phyloP scores from a whole-genome alignment of 192 early-diverging fungal genomes.

The Pilaira anomala region DNA sequence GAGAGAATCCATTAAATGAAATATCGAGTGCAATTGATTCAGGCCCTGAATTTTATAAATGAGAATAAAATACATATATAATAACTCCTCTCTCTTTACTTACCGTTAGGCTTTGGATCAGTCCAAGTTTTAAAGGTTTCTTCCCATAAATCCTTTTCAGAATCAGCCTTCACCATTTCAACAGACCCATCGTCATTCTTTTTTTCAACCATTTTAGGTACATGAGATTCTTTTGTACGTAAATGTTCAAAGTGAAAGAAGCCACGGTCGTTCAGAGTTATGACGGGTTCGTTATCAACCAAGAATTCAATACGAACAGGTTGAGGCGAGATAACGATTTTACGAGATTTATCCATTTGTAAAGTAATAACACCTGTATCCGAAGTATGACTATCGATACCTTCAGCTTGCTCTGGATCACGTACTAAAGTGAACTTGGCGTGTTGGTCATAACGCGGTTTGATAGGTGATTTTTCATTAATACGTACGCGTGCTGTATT shows the following conservation, averaged over 20 bases:
- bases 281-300: slow-evolving; percentile 50
- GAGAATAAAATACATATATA: no score
- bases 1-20: slow-evolving; percentile 74
- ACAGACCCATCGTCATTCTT: slow-evolving; percentile 31
- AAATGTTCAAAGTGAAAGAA: slow-evolving; percentile 84
- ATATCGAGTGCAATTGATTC: slow-evolving; percentile 94
- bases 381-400: slow-evolving; percentile 15
- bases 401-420: slow-evolving; percentile 24
- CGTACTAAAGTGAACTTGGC: slow-evolving; percentile 53
- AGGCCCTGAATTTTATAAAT: slow-evolving; percentile 62
- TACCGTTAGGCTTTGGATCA: slow-evolving; percentile 94
- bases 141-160: slow-evolving; percentile 66
- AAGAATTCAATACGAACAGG: slow-evolving; percentile 64
- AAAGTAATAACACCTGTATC: slow-evolving; percentile 35
- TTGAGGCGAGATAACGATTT: slow-evolving; percentile 46
- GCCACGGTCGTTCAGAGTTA: slow-evolving; percentile 80
- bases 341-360: slow-evolving; percentile 40
- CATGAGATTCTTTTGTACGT: slow-evolving; percentile 49
- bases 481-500: slow-evolving; percentile 58
- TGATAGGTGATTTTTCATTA: slow-evolving; percentile 64
- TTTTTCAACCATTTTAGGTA: slow-evolving; percentile 45
- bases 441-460: slow-evolving; percentile 68
- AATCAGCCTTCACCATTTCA: slow-evolving; percentile 39
- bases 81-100: background rate
- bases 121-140: slow-evolving; percentile 86